Conservation (phyloP, 148 eudicot species). For the Rhododendron kiyosumense region DNA sequence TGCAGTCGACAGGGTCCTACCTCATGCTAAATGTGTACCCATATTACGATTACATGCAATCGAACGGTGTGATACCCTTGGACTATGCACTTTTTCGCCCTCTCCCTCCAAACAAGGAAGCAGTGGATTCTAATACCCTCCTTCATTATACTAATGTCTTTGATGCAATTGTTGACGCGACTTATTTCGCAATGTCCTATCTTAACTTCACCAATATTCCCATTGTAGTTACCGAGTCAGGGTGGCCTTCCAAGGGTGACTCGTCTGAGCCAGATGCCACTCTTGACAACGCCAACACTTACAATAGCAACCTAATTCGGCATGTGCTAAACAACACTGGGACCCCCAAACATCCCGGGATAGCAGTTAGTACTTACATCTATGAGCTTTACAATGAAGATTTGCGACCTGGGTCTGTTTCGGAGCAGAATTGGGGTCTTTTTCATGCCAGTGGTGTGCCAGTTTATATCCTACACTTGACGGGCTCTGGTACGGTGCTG, state of each 20-base stretch:
- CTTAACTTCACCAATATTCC: slow-evolving; percentile 84
- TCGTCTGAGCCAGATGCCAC: slow-evolving; percentile 78
- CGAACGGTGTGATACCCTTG: slow-evolving; percentile 64
- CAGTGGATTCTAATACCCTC: slow-evolving; percentile 88
- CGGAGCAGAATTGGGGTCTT: slow-evolving; percentile 96
- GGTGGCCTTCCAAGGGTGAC: slow-evolving; percentile 96
- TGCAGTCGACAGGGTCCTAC: slow-evolving; percentile 67
- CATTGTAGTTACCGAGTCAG: slow-evolving; percentile 76
- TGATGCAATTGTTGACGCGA: slow-evolving; percentile 83
- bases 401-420: slow-evolving; percentile 55
- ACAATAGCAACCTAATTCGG: slow-evolving; percentile 75
- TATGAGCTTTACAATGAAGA: slow-evolving; percentile 91
- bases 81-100: slow-evolving; percentile 92
- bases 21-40: slow-evolving; percentile 93
- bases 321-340: slow-evolving; percentile 82
- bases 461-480: slow-evolving; percentile 54
- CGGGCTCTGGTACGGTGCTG: slow-evolving; percentile 69
- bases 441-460: slow-evolving; percentile 74
- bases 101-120: slow-evolving; percentile 89
- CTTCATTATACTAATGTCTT: slow-evolving; percentile 90
- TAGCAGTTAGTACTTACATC: slow-evolving; percentile 69
- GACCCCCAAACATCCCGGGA: slow-evolving; percentile 89
- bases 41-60: slow-evolving; percentile 70
- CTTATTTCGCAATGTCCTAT: slow-evolving; percentile 79
- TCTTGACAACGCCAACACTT: slow-evolving; percentile 73